Evolutionary conservation across 805 yeast genomes (phyloP), one percentile per base, ranked within the genome.

Genomic region (Starmerella floris): DNA sequence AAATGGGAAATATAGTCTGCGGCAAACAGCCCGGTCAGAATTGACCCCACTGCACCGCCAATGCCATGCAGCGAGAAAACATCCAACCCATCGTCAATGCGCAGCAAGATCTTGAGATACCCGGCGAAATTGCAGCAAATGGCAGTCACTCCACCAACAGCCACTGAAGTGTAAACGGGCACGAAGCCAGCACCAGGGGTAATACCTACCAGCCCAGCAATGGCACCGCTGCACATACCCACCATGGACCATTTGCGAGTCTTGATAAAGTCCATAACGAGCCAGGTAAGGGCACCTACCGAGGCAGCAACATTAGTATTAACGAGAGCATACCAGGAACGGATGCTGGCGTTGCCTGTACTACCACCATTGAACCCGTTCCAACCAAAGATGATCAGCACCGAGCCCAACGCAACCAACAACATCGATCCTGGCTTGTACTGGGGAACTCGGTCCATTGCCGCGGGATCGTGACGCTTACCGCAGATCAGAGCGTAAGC

Each of bases 291-390:
- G 46, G 93, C 95, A 67, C 95, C 97, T 56, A 76, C 64, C 13
- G 94, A 77, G 48, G 97, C 97, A 40, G 97, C 95, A 54, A 88
- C 61, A 65, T 88, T 84, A 57, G 97, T 88, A 73, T 83, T 85
- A 58, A 81, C 79, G 60, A 81, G 74, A 30, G 96, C 95, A 69
- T 85, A 85, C 81, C 84, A 83, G 44, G 95, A 87, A 66, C 96
- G 79, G 61, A 91, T 77, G 49, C 88, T 66, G 30, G 95, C 83
- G 59, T 84, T 80, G 63, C 95, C 96, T 39, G 96, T 82, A 37
- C 95, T 84, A 56, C 97, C 97, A 64, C 95, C 96, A 72, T 91
- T 91, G 76, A 91, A 91, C 32, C 95, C 96, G 58, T 85, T 85
- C 98, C 98, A 91, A 30, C 97, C 98, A 56, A 91, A 85, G 95